Base-by-base conservation (phyloP, 805 yeast genomes). In the Kockiozyma suomiensis region DNA sequence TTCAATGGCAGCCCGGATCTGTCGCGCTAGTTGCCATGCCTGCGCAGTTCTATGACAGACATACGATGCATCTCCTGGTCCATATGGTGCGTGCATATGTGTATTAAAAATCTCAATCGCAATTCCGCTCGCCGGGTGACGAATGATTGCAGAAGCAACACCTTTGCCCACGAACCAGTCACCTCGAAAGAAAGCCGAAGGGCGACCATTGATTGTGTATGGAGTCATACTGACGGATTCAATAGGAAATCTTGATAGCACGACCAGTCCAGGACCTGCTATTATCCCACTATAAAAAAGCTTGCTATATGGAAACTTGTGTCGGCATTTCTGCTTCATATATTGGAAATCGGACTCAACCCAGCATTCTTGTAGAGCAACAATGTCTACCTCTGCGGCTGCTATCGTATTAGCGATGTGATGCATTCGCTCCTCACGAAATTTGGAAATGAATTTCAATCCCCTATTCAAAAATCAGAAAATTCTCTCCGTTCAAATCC, bases 101-200 rank as follows among this genome's bases (percentile, higher is more conserved):
- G 96, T 86, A 70, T 92, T 93, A 70, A 94, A 75, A 4, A 94
- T 74, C 1, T 96, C 97, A 42, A 94, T 75, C 1, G 80, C 76
- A 17, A 75, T 76, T 0, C 78, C 74, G n/a, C 46, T 41, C 17
- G 70, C 68, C n/a, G 70, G 67, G 4, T 88, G 86, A 57, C 76
- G 76, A 43, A 94, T 75, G 3, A 84, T 73, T 0, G 96, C 87
- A 2, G 90, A 84, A 0, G 96, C 87, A 19, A 90, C 82, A 7
- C 93, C 82, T 71, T 94, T 94, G 7, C 99, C 99, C 23, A 94
- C 99, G 66, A 83, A 90, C 97, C 97, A 94, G 72, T 94, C 99
- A 38, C 99, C 99, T 59, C 98, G 78, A 76, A 83, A 87, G 65
- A 94, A 86, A 0, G 99, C 99, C 43, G 90, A 84, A 1, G 98